phyloP scores from a whole-genome alignment of 2,329 filamentous ascomycete genomes.

The Chrysoporthe deuterocubensis region DNA sequence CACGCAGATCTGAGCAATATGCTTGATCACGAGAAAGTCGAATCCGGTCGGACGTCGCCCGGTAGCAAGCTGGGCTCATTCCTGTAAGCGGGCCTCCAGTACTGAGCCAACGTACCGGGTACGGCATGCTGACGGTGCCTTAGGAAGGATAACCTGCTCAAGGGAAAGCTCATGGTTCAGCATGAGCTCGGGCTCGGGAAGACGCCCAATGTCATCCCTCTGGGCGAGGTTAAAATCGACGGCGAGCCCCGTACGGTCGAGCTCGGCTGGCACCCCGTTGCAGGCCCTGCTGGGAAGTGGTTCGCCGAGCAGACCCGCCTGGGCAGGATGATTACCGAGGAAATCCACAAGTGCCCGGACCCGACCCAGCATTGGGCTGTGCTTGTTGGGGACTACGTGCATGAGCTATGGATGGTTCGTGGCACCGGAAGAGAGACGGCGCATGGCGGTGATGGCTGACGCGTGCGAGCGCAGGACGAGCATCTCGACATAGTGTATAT shows the following conservation, averaged over 20 bases:
- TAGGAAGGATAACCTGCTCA: conserved; percentile 41
- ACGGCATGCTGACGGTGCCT: not conserved
- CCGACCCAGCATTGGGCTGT: conserved; percentile 66
- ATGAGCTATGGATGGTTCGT: conserved; percentile 62
- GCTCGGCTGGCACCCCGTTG: conserved; percentile 64
- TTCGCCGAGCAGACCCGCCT: conserved; percentile 60
- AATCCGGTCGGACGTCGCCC: conserved; percentile 21
- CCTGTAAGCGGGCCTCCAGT: conserved; percentile 13
- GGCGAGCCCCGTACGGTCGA: conserved; percentile 48
- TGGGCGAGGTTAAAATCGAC: conserved; percentile 42
- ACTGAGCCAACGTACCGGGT: not conserved
- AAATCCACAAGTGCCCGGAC: conserved; percentile 58
- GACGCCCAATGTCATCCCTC: conserved; percentile 49
- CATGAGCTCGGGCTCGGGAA: conserved; percentile 49
- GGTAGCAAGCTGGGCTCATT: conserved; percentile 22
- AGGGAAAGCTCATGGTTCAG: conserved; percentile 46
- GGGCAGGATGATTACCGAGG: conserved; percentile 60
- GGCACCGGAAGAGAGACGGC: conserved; percentile 23
- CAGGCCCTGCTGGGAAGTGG: conserved; percentile 60
- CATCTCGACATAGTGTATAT: conserved; percentile 61
- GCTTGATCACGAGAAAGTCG: conserved; percentile 6
- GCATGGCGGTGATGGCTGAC: conserved; percentile 5
- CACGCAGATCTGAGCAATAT: not conserved
- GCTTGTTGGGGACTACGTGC: conserved; percentile 57
- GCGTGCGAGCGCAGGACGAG: conserved; percentile 47